phyloP scores from a whole-genome alignment of 208 protist genomes.

The Borovskyia barvae region DNA sequence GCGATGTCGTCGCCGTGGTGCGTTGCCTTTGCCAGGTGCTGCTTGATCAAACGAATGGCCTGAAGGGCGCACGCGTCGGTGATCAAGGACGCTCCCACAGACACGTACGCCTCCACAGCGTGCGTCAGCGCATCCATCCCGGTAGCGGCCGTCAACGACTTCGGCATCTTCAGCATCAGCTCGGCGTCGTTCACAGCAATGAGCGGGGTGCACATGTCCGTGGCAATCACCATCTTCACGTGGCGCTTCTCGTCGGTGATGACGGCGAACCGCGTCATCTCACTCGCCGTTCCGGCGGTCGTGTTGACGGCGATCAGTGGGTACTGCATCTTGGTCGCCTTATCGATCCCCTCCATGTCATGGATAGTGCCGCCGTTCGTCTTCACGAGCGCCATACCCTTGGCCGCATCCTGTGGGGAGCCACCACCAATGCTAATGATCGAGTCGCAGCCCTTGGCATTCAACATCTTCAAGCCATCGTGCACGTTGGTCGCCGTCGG shows the following conservation, averaged over 20 bases:
- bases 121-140: constrained; percentile 92
- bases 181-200: constrained; percentile 80
- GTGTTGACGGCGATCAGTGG: constrained; percentile 82
- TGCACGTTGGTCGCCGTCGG: constrained; percentile 63
- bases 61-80: constrained; percentile 72
- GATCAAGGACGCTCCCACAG: constrained; percentile 46
- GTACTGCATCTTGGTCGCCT: constrained; percentile 45
- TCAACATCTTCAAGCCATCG: constrained; percentile 44
- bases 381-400: constrained; percentile 78
- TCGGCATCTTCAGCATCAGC: constrained; percentile 79
- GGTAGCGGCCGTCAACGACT: constrained; percentile 80
- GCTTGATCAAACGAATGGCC: constrained; percentile 68
- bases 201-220: constrained; percentile 55
- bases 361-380: constrained; percentile 67
- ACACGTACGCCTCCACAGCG: constrained; percentile 84
- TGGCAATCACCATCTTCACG: constrained; percentile 71
- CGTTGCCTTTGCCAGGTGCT: constrained; percentile 57
- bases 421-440: constrained; percentile 86
- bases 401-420: constrained; percentile 85
- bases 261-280: constrained; percentile 89
- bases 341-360: constrained; percentile 59
- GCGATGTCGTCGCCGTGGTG: constrained; percentile 40
- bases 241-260: constrained; percentile 75
- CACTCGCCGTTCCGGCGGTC: constrained; percentile 86
- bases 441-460: constrained; percentile 47